A percentile compares a stretch with the other conserved stretches of the same genome.
Evolutionary conservation across 108 stramenopile genomes (phyloP).

Genomic region (Cyclotella kingstonii): DNA sequence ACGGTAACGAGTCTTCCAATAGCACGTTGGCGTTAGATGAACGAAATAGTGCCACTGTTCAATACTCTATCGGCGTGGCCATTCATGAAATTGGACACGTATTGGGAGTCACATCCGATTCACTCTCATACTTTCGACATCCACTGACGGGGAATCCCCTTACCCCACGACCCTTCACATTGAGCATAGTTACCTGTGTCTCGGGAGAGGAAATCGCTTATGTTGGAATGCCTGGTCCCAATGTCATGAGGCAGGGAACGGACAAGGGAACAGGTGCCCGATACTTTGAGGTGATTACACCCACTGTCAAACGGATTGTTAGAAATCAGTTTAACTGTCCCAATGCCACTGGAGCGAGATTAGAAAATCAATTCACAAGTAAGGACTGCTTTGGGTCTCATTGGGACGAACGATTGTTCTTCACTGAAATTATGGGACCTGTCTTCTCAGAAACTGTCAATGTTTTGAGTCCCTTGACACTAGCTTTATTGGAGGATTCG

Average conservation of each 20-base stretch:
- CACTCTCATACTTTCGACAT: conserved; percentile 50
- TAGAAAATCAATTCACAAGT: conserved; percentile 52
- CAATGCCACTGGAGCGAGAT: conserved; percentile 36
- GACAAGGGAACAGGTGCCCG: conserved; percentile 36
- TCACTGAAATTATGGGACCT: conserved; percentile 56
- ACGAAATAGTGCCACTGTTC: conserved; percentile 17
- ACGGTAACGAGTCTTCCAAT: background rate
- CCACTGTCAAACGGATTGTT: conserved; percentile 49
- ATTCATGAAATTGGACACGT: conserved; percentile 56
- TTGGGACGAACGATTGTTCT: conserved; percentile 44
- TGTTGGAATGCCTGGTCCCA: conserved; percentile 30
- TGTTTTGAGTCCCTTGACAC: conserved; percentile 44
- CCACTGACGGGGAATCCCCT: conserved; percentile 44
- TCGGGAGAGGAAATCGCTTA: conserved; percentile 22
- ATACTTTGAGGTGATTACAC: conserved; percentile 46
- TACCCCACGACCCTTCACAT: conserved; percentile 47
- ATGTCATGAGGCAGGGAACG: conserved; percentile 26
- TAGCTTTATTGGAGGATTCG: conserved; percentile 58
- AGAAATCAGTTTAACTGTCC: conserved; percentile 55
- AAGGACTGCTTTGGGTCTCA: conserved; percentile 54
- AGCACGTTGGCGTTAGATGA: background rate
- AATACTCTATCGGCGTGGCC: conserved; percentile 45
- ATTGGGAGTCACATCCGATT: conserved; percentile 45
- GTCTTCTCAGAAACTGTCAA: conserved; percentile 56
- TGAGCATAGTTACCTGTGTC: conserved; percentile 37